Evolutionary conservation across 2,329 filamentous ascomycete species (phyloP).

Genomic region (Paecilomyces formosus): DNA sequence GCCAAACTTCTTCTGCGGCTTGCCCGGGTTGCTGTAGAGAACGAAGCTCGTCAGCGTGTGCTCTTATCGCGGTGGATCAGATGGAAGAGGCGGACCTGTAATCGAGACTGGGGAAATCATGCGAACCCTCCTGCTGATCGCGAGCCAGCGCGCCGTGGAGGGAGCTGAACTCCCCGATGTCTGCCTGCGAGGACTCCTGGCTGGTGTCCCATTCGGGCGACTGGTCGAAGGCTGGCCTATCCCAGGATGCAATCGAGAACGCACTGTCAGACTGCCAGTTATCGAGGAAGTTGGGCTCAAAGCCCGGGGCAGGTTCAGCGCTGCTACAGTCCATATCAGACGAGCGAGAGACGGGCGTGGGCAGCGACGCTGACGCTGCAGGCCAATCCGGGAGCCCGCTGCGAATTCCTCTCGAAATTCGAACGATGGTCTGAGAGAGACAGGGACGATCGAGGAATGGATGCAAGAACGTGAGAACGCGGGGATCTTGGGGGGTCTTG

Average conservation of each 20-base stretch:
- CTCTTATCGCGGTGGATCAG: background rate
- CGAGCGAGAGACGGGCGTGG: background rate
- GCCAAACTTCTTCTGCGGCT: constrained; percentile 24
- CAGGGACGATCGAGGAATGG: background rate
- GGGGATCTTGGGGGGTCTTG: background rate
- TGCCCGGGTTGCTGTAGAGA: constrained; percentile 22
- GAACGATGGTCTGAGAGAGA: background rate
- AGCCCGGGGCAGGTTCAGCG: constrained; percentile 29
- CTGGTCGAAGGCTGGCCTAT: constrained; percentile 27
- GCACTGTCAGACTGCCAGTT: constrained; percentile 28
- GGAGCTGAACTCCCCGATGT: constrained; percentile 25
- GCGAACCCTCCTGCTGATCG: background rate
- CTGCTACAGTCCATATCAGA: constrained; percentile 31
- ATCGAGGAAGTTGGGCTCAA: constrained; percentile 35
- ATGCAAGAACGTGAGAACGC: background rate
- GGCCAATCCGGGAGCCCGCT: background rate
- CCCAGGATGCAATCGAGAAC: constrained; percentile 29
- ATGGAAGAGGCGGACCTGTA: background rate
- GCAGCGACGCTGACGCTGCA: background rate
- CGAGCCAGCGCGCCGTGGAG: constrained; percentile 19
- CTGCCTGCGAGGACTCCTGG: constrained; percentile 21
- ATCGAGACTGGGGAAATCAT: background rate
- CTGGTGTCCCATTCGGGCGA: constrained; percentile 31
- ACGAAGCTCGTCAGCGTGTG: background rate
- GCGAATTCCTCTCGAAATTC: background rate